These are phyloP conservation scores for Aspergillus sp. DNA, from an alignment of 2,329 filamentous ascomycete genomes.

Conservation along the genomic window DNA sequence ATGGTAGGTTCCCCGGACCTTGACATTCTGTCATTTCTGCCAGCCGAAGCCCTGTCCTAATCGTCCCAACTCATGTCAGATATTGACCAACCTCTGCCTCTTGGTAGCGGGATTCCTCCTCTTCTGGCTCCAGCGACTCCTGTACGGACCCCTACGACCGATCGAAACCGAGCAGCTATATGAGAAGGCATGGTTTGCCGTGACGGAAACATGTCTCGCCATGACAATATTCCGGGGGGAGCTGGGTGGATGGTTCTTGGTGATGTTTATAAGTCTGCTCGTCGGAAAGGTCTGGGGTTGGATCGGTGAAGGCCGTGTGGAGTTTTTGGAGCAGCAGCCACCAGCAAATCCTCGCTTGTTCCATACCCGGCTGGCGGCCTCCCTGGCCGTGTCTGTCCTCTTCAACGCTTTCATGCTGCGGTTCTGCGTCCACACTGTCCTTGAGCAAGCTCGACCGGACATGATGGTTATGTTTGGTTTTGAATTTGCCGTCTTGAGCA, in stretches of 20 bases:
- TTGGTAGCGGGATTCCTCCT: conserved; percentile 72
- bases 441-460: conserved; percentile 80
- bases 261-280: conserved; percentile 90
- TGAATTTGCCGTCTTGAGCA: conserved; percentile 81
- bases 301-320: conserved; percentile 92
- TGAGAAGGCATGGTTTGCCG: conserved; percentile 95
- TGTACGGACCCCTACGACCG: conserved; percentile 81
- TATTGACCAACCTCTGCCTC: conserved; percentile 83
- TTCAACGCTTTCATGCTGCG: conserved; percentile 74
- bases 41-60: conserved; percentile 4
- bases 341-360: conserved; percentile 82
- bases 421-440: conserved; percentile 74
- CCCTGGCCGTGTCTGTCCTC: conserved; percentile 65
- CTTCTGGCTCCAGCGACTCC: conserved; percentile 78
- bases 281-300: conserved; percentile 97
- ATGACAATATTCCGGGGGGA: conserved; percentile 98
- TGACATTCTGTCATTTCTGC: conserved; percentile 1
- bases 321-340: conserved; percentile 90
- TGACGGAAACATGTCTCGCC: conserved; percentile 90
- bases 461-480: conserved; percentile 99
- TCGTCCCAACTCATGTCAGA: conserved; percentile 42
- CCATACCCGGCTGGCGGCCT: conserved; percentile 71
- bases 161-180: conserved; percentile 96
- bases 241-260: conserved; percentile 84
- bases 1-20: conserved; percentile 52